phyloP scores from a whole-genome alignment of 2,329 filamentous ascomycete genomes.

The Trichoderma polysporum region DNA sequence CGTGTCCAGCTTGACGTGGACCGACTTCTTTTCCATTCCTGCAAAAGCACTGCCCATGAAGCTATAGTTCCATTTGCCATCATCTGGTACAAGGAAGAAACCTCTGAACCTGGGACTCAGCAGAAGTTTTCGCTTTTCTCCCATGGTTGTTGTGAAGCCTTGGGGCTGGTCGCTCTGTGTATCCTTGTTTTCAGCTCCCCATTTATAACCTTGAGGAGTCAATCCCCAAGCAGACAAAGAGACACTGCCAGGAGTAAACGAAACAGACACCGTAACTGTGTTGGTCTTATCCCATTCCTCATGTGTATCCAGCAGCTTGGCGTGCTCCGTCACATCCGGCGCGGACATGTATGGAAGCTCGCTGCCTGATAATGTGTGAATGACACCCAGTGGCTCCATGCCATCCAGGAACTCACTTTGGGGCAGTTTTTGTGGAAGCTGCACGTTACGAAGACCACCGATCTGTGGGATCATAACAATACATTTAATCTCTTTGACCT shows the following conservation, averaged over 20 bases:
- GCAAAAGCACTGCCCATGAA: constrained; percentile 93
- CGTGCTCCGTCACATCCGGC: constrained; percentile 89
- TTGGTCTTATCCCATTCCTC: constrained; percentile 67
- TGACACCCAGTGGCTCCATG: constrained; percentile 88
- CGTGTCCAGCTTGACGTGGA: constrained; percentile 92
- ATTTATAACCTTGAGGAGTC: constrained; percentile 89
- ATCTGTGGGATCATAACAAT: constrained; percentile 98
- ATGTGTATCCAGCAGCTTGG: constrained; percentile 84
- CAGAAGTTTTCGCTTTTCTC: constrained; percentile 91
- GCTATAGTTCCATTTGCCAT: constrained; percentile 92
- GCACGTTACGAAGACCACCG: constrained; percentile 86
- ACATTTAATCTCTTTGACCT: constrained; percentile 94
- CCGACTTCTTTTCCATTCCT: constrained; percentile 82
- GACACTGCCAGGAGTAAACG: constrained; percentile 94
- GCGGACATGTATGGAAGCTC: constrained; percentile 97
- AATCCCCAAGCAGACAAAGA: constrained; percentile 92
- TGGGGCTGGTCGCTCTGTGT: constrained; percentile 87
- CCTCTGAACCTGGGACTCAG: constrained; percentile 91
- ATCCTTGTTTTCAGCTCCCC: constrained; percentile 96
- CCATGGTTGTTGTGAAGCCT: constrained; percentile 89
- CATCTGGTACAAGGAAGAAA: constrained; percentile 93
- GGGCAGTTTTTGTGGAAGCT: constrained; percentile 84
- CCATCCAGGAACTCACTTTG: constrained; percentile 85
- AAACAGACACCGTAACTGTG: constrained; percentile 91
- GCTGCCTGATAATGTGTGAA: constrained; percentile 93